Evolutionary conservation across 2,329 filamentous ascomycete species (phyloP).

Genomic region (Fusarium staphyleae): DNA sequence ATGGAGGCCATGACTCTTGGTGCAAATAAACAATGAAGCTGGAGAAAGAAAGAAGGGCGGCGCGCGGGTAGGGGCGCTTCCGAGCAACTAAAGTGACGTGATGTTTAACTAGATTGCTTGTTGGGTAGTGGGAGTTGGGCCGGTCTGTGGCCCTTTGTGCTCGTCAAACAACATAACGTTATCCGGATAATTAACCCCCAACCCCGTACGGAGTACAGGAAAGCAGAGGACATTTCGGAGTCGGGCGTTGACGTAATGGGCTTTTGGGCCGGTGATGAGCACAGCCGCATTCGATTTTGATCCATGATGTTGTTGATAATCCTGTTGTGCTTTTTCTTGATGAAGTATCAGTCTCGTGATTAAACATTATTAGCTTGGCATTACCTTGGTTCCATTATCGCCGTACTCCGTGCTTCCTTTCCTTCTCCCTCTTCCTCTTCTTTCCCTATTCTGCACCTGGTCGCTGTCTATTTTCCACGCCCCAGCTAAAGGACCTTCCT

Average conservation of each 20-base stretch:
- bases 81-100: constrained; percentile 13
- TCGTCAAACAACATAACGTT: not conserved
- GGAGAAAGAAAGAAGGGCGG: not conserved
- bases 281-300: constrained; percentile 7
- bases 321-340: not conserved
- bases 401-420: not conserved
- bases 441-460: not conserved
- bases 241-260: constrained; percentile 32
- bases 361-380: not conserved
- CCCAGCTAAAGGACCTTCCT: not conserved
- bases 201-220: constrained; percentile 12
- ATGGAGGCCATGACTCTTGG: not conserved
- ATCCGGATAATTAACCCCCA: not conserved
- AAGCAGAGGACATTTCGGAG: not conserved
- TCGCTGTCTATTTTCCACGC: not conserved
- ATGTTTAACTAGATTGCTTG: constrained; percentile 13
- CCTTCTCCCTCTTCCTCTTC: not conserved
- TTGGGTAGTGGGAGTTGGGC: too few species aligned
- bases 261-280: constrained; percentile 14
- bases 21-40: not conserved
- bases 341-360: constrained; percentile 22
- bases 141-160: not conserved
- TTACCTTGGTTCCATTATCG: not conserved
- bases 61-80: constrained; percentile 3
- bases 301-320: constrained; percentile 19